phyloP scores from a whole-genome alignment of 1,139 yeast species.

The Tardiomyces blankii region DNA sequence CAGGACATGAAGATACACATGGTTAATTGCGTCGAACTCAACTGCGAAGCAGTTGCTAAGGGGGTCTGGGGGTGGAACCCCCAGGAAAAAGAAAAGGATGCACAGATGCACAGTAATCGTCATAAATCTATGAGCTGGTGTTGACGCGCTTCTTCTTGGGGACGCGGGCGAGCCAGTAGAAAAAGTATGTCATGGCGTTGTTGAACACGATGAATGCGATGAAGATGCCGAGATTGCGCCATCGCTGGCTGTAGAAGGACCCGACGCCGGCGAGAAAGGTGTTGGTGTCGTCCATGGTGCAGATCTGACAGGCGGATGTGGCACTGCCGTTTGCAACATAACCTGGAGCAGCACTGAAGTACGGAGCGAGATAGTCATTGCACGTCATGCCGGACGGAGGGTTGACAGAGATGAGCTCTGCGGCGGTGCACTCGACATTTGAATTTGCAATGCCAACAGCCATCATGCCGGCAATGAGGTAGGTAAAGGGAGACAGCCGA shows the following conservation, averaged over 20 bases:
- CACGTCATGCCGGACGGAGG: conserved; percentile 58
- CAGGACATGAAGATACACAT: too few relatives aligned
- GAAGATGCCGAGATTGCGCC: conserved; percentile 53
- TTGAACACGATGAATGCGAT: conserved; percentile 39
- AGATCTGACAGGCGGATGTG: conserved; percentile 46
- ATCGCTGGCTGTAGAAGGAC: conserved; percentile 36
- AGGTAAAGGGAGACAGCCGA: conserved; percentile 60
- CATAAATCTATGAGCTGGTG: neutral
- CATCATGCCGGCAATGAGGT: conserved; percentile 49
- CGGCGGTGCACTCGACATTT: conserved; percentile 38
- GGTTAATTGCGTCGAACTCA: too few relatives aligned
- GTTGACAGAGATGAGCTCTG: conserved; percentile 40
- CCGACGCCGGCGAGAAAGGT: conserved; percentile 37
- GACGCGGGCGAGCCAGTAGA: conserved; percentile 74
- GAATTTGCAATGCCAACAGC: conserved; percentile 43
- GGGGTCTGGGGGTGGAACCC: too few relatives aligned
- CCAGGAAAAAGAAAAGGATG: too few relatives aligned
- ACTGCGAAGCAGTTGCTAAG: too few relatives aligned
- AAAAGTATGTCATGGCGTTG: conserved; percentile 35
- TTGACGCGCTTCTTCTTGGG: conserved; percentile 32
- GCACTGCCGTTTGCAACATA: conserved; percentile 43
- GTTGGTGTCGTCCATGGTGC: conserved; percentile 43
- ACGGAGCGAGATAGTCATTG: conserved; percentile 35
- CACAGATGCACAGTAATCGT: too few relatives aligned
- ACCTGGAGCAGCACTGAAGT: conserved; percentile 34